These are phyloP conservation scores for Miamiensis avidus DNA, from an alignment of 169 alveolate species.

Conservation along the genomic window DNA sequence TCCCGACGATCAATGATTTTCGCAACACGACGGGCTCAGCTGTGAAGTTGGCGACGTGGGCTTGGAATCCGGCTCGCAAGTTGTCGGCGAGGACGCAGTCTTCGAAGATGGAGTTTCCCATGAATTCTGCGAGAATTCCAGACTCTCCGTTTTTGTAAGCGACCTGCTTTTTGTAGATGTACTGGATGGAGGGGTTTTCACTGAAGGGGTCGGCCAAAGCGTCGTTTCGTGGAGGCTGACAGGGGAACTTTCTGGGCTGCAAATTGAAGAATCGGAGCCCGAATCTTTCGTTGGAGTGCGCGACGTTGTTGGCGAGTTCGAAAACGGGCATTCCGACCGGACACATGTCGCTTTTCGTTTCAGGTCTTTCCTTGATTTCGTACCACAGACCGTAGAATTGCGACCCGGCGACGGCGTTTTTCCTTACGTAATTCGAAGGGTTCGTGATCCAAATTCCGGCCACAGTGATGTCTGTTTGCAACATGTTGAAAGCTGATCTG, in stretches of 20 bases:
- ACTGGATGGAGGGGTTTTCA: constrained; percentile 55
- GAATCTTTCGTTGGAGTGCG: constrained; percentile 73
- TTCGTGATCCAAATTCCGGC: constrained; percentile 78
- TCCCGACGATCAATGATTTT: constrained; percentile 49
- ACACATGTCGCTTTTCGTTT: constrained; percentile 53
- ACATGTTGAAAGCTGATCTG: constrained; percentile 50
- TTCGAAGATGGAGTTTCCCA: constrained; percentile 55
- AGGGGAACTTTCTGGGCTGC: constrained; percentile 49
- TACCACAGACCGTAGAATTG: constrained; percentile 77
- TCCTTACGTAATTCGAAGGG: constrained; percentile 59
- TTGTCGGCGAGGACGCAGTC: constrained; percentile 59
- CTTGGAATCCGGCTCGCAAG: constrained; percentile 60
- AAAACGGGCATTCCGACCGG: constrained; percentile 59
- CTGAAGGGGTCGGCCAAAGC: constrained; percentile 14
- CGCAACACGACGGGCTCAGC: constrained; percentile 20
- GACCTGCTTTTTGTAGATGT: constrained; percentile 42
- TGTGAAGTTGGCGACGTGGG: constrained; percentile 35
- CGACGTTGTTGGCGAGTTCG: constrained; percentile 56
- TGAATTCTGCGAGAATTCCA: constrained; percentile 64
- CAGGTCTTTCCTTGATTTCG: constrained; percentile 52
- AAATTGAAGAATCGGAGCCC: constrained; percentile 71
- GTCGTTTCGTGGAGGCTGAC: constrained; percentile 19
- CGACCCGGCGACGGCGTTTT: constrained; percentile 75
- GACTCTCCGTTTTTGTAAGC: constrained; percentile 59
- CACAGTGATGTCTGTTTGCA: constrained; percentile 70